Evolutionary conservation across 352 stramenopile genomes (phyloP), one percentile per base, ranked within the genome.

Genomic region (Pythium grandisporangium): DNA sequence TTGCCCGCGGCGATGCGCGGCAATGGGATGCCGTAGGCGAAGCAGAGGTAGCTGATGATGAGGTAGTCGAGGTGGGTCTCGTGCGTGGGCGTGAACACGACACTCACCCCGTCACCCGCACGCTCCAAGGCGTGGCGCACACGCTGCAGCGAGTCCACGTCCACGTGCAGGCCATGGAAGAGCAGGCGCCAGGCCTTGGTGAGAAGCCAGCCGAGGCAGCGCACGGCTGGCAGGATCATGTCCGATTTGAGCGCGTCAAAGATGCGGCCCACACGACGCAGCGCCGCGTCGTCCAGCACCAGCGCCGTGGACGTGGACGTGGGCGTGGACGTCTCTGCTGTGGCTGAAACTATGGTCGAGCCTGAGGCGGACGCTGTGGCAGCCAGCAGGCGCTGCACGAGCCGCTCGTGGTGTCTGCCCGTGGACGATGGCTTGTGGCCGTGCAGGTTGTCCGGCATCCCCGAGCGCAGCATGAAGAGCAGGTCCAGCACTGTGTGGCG

Each of bases 1-100:
- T 93, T 88, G 2, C 84, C 84, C 0, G 83, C 80, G 0, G 79
- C 81, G 50, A 95, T 95, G 22, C 79, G 74, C 1, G 82, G 84
- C 36, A 90, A 41, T 11, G 82, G 78, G 35, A 96, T 73, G 42
- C 85, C 77, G 48, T 94, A 95, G 5, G 73, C 74, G 41, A 93
- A 93, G 58, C 74, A 92, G 38, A 95, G 44, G 52, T 95, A 96
- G 45, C 78, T 93, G 50, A 96, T 79, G 45, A 96, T 83, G 22
- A 96, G 55, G 50, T 95, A 96, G 56, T 96, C 84, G 43, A 96
- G 51, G 42, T 96, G 83, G 26, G 63, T 87, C 58, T 93, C 86
- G 60, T 96, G 84, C 20, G 84, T 95, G 13, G 84, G 84, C 8
- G 82, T 68, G 51, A 92, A 88, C 33, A 92, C 73, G 30, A 95